Evolutionary conservation across 345 rosid species (phyloP).

Genomic region (Eucalyptus pauciflora): DNA sequence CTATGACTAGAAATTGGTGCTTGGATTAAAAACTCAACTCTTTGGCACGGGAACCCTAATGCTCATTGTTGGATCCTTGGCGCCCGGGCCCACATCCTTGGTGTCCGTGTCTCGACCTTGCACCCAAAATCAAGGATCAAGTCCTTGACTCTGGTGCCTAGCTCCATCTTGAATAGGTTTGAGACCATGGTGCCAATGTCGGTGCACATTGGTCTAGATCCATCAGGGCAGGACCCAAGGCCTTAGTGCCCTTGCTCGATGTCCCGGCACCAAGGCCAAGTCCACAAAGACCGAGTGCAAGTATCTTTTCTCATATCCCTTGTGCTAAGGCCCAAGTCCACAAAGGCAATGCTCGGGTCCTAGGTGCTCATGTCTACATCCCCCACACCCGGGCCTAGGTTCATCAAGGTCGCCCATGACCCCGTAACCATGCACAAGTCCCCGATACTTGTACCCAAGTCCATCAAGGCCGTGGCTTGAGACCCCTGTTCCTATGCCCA

Average conservation of each 20-base stretch:
- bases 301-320: not conserved
- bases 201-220: not conserved
- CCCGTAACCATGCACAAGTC: not conserved
- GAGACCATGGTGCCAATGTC: accelerated
- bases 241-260: not conserved
- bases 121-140: not conserved
- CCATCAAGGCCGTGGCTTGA: not conserved
- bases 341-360: not conserved
- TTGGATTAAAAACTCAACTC: not conserved
- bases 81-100: accelerated
- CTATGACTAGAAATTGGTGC: not conserved
- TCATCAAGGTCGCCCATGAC: not conserved
- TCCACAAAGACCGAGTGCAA: not conserved
- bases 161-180: accelerated
- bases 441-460: not conserved
- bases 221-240: accelerated
- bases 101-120: accelerated
- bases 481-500: accelerated
- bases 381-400: not conserved
- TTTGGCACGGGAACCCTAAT: not conserved
- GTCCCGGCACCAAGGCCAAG: not conserved
- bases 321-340: not conserved
- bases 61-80: accelerated
- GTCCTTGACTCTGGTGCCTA: accelerated
- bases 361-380: not conserved